Base-by-base conservation (phyloP, 257 asterid species). In the Primulina eburnea region DNA sequence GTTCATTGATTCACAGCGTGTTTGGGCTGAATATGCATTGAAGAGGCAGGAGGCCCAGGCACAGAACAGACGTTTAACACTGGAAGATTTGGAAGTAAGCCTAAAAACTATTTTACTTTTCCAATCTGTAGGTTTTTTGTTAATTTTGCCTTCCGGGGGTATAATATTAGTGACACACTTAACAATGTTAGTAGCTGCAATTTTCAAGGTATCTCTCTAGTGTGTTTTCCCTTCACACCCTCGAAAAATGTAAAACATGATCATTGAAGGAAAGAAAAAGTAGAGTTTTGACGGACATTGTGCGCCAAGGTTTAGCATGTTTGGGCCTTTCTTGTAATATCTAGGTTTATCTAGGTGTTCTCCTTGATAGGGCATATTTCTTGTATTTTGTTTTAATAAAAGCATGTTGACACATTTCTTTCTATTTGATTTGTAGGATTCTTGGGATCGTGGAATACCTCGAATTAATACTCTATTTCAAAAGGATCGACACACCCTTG, bases 371-470 rank as follows among this genome's bases (percentile, higher is more conserved):
- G 56, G 58, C 20, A 53, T 37, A 34, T 53, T 64, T 50, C 26
- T 58, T 59, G 29, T 64, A 14, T 16, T 50, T 50, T 47, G 56
- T 50, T 43, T 14, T 14, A 50, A 1, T 4, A 17, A 50, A 50
- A 14, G 21, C 8, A 50, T 50, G 50, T 43, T 75, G 59, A 57
- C 32, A 14, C 12, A n/a, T 26, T 57, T 73, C 55, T 65, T 57
- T 34, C 34, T 43, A 38, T 69, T 60, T 65, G 37, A 64, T 75
- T 32, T 78, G 67, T 80, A 93, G 99, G 99, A 94, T 83, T 94
- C 99, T 28, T 94, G 99, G 97, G 99, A 94, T 78, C 96, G 99
- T 74, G 99, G 99, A 65, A 94, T 94, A 76, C 99, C 99, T 64
- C 83, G 97, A n/a, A 94, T 94, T 77, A 94, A 94, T 65, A 94